A percentile compares a stretch with the other conserved stretches of the same genome.
Evolutionary conservation across 768 basidiomycete genomes (phyloP).

Genomic region (Glaciozyma antarctica): DNA sequence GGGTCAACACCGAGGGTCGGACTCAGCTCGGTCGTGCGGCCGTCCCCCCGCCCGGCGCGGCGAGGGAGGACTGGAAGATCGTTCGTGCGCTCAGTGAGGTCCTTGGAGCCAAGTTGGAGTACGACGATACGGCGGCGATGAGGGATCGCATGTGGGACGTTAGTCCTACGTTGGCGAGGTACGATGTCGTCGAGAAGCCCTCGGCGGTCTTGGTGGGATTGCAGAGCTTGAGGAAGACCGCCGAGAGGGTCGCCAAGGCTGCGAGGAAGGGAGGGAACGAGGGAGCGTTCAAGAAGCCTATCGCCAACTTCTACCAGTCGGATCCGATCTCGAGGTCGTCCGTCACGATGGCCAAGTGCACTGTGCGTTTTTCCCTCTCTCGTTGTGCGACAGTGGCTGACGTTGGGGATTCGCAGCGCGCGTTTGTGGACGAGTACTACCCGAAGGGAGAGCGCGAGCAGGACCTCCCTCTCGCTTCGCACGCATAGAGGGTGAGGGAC

Average conservation of each 20-base stretch:
- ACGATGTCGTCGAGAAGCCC: conserved; percentile 68
- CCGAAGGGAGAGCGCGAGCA: neutral
- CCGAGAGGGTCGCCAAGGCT: conserved; percentile 12
- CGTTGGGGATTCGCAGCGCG: neutral
- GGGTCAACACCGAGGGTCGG: conserved; percentile 96
- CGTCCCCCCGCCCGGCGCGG: conserved; percentile 86
- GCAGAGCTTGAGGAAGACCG: conserved; percentile 21
- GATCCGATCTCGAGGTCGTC: conserved; percentile 88
- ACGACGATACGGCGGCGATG: conserved; percentile 72
- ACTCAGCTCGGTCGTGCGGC: conserved; percentile 82
- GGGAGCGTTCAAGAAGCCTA: conserved; percentile 61
- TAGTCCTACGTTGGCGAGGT: conserved; percentile 76
- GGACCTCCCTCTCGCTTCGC: conserved; percentile 1
- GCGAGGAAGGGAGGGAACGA: conserved; percentile 7
- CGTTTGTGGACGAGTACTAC: neutral
- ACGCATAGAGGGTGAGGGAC: neutral
- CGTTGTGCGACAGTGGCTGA: neutral
- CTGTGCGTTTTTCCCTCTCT: conserved; percentile 2
- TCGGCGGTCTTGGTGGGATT: conserved; percentile 42
- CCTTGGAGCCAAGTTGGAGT: conserved; percentile 63
- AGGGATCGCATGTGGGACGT: conserved; percentile 96
- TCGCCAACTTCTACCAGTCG: conserved; percentile 90
- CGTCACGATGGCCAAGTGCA: conserved; percentile 35
- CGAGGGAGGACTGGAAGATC: conserved; percentile 62
- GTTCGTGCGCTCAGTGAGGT: conserved; percentile 73